Evolutionary conservation across 2,329 filamentous ascomycete species (phyloP), one percentile per base, ranked within the genome.

Genomic region (Fusarium succisae): DNA sequence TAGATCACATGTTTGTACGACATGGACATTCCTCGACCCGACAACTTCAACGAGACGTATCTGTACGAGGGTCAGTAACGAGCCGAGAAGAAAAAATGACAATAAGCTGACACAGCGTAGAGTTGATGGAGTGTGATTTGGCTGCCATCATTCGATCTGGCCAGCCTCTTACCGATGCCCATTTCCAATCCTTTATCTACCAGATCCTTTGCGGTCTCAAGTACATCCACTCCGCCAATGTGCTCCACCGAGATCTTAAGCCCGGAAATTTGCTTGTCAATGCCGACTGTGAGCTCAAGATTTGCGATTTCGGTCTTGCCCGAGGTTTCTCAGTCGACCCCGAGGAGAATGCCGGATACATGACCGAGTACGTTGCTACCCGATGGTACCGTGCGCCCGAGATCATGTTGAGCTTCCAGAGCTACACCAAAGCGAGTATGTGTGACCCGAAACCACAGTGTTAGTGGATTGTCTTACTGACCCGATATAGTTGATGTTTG

Each of bases 121-220:
- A 99, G 85, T 89, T 99, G 83, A 99, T 99, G 96, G 96, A 99
- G 83, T 98, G 96, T 86, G 96, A 99, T 85, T 85, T 99, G 82
- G 96, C 96, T 38, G 96, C 96, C 76, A 99, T 99, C 83, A 98
- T 99, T 79, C 92, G 96, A 77, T 98, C 96, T 47, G 96, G 96
- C 72, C 96, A 99, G 83, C 95, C 96, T 54, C 88, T 99, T 82
- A 99, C 96, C 80, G 96, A 99, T 82, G 96, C 96, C 63, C 96
- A 99, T 84, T 99, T 99, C 87, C 96, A 99, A 85, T 98, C 96
- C 59, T 99, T 99, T 86, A 98, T 99, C 86, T 99, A 99, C 87
- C 96, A 99, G 88, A 99, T 99, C 77, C 92, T 99, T 11, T 98
- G 96, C 83, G 96, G 96, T 74, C 89, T 99, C 78, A 99, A 99